Conservation (phyloP, 2,329 filamentous ascomycete genomes). For the Verticillium klebahnii region DNA sequence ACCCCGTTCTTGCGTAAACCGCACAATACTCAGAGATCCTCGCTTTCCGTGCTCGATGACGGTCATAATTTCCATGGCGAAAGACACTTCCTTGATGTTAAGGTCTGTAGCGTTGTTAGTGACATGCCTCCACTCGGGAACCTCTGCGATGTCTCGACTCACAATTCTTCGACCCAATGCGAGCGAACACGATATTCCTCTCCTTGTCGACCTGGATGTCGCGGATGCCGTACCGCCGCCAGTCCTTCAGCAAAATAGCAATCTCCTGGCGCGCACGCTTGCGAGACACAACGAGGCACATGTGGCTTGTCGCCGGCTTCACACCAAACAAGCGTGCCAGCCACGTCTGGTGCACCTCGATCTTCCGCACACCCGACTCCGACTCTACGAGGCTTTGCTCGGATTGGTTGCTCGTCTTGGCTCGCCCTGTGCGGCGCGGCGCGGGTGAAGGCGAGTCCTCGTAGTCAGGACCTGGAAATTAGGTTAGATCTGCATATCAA, state of each 20-base stretch:
- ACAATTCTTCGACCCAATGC: slow-evolving; percentile 75
- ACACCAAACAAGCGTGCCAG: slow-evolving; percentile 83
- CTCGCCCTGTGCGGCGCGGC: slow-evolving; percentile 15
- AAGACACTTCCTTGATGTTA: slow-evolving; percentile 79
- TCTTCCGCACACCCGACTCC: slow-evolving; percentile 42
- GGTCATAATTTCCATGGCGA: slow-evolving; percentile 82
- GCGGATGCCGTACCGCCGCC: slow-evolving; percentile 76
- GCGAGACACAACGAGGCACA: slow-evolving; percentile 68
- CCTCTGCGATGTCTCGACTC: slow-evolving; percentile 28
- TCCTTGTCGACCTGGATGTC: slow-evolving; percentile 76
- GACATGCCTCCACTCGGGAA: neutral
- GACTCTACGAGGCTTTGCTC: slow-evolving; percentile 27
- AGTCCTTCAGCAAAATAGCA: slow-evolving; percentile 68
- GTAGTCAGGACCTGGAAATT: slow-evolving; percentile 22
- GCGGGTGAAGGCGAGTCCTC: slow-evolving; percentile 23
- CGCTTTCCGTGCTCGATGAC: slow-evolving; percentile 81
- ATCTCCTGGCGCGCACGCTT: slow-evolving; percentile 75
- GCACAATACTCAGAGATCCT: slow-evolving; percentile 71
- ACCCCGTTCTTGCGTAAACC: slow-evolving; percentile 87
- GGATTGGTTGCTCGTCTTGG: slow-evolving; percentile 10
- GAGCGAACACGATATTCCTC: slow-evolving; percentile 74
- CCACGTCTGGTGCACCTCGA: slow-evolving; percentile 75
- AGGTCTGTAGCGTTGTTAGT: slow-evolving; percentile 50
- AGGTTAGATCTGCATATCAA: slow-evolving; percentile 9
- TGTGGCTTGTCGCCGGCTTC: slow-evolving; percentile 70